Percentiles rank a stretch among this genome's conserved stretches.
These are phyloP conservation scores for Gymnopilus dilepis DNA, from an alignment of 768 basidiomycete species.

Conservation along the genomic window DNA sequence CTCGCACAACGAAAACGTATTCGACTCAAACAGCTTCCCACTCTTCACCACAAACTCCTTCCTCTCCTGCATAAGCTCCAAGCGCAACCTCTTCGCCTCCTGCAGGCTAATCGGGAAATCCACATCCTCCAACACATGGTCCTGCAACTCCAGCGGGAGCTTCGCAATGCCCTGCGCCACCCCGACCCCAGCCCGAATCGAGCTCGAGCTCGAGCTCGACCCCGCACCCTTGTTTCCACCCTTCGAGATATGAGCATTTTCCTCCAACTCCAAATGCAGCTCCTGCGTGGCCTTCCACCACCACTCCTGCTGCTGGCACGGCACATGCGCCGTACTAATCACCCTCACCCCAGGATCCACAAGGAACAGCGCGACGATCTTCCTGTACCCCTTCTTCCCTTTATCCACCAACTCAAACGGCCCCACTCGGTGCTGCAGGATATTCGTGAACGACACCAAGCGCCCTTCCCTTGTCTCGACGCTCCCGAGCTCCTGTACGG, in stretches of 20 bases:
- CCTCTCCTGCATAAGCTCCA: constrained; percentile 39
- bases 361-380: constrained; percentile 49
- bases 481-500: constrained; percentile 36
- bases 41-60: constrained; percentile 24
- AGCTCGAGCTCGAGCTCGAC: no score
- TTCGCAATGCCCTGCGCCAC: constrained; percentile 2
- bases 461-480: constrained; percentile 41
- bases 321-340: constrained; percentile 35
- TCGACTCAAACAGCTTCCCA: constrained; percentile 13
- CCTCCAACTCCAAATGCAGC: constrained; percentile 8
- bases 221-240: no score
- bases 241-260: no score
- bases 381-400: constrained; percentile 46
- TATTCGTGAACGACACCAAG: constrained; percentile 46
- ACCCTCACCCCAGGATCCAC: constrained; percentile 40
- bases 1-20: constrained; percentile 31
- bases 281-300: constrained; percentile 26
- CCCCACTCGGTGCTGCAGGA: constrained; percentile 44
- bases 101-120: constrained; percentile 32
- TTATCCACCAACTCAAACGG: constrained; percentile 43
- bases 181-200: no score
- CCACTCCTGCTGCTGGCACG: constrained; percentile 38
- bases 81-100: constrained; percentile 33
- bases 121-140: constrained; percentile 21
- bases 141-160: constrained; percentile 23